Conservation (phyloP, 1,284 basidiomycete genomes). For the Leucoagaricus sp. region DNA sequence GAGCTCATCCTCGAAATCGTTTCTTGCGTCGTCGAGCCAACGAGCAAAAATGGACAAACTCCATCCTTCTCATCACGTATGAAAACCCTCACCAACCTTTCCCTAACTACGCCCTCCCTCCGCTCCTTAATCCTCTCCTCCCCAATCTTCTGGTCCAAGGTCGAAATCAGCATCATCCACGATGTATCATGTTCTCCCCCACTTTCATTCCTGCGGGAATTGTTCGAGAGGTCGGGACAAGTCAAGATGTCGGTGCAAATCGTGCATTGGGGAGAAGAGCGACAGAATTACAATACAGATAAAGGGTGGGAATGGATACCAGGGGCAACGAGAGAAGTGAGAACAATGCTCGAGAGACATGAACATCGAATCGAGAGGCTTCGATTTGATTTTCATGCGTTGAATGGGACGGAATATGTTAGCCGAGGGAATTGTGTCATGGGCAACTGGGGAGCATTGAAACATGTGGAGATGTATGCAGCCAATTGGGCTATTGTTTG, state of each 20-base stretch:
- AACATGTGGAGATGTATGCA: slow-evolving; percentile 4
- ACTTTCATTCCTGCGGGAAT: not conserved
- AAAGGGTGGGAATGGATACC: not conserved
- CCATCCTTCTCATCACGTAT: slow-evolving; percentile 7
- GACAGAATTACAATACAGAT: not conserved
- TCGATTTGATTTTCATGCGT: slow-evolving; percentile 3
- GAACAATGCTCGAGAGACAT: not conserved
- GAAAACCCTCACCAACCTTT: slow-evolving; percentile 5
- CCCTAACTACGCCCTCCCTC: slow-evolving; percentile 5
- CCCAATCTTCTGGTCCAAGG: slow-evolving; percentile 5
- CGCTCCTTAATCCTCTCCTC: slow-evolving; percentile 8
- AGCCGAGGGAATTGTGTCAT: not conserved
- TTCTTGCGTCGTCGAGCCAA: not conserved
- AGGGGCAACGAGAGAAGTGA: not conserved
- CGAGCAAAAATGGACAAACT: not conserved
- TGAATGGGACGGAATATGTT: slow-evolving; percentile 9
- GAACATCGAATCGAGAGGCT: slow-evolving; percentile 1
- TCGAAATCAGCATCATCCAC: slow-evolving; percentile 9
- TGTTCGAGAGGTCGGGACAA: not conserved
- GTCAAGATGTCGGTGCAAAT: slow-evolving; percentile 2
- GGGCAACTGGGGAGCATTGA: not conserved
- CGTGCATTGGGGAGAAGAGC: slow-evolving; percentile 4
- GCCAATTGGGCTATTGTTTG: not conserved
- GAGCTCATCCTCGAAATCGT: slow-evolving; percentile 8
- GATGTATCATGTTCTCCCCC: slow-evolving; percentile 6